Evolutionary conservation across 805 yeast species (phyloP).

Genomic region (Zygotorulaspora sp.): DNA sequence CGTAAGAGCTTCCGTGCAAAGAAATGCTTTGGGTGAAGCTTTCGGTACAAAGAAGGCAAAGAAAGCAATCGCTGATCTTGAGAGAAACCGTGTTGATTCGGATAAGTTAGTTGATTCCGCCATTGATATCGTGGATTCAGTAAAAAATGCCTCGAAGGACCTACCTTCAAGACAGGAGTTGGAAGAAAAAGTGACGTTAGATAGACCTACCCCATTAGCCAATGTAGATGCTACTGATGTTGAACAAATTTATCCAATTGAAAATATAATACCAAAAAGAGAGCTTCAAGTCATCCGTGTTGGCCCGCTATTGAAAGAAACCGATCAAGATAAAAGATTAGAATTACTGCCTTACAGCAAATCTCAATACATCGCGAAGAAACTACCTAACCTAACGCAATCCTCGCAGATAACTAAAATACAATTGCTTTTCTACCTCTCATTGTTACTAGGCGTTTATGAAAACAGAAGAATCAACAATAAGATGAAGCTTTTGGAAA

Average conservation of each 20-base stretch:
- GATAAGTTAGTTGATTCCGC: constrained; percentile 71
- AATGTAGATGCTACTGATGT: constrained; percentile 75
- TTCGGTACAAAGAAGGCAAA: constrained; percentile 97
- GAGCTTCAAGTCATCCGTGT: constrained; percentile 65
- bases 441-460: constrained; percentile 76
- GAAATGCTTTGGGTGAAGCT: constrained; percentile 87
- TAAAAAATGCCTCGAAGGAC: constrained; percentile 60
- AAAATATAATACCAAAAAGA: constrained; percentile 60
- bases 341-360: constrained; percentile 59
- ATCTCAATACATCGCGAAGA: constrained; percentile 52
- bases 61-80: constrained; percentile 76
- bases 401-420: constrained; percentile 51
- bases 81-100: constrained; percentile 81
- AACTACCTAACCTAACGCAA: constrained; percentile 39
- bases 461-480: constrained; percentile 62
- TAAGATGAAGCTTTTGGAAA: constrained; percentile 53
- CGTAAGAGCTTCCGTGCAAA: constrained; percentile 48
- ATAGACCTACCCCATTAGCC: constrained; percentile 80
- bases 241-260: constrained; percentile 75
- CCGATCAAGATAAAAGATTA: constrained; percentile 45
- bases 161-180: constrained; percentile 71
- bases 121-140: constrained; percentile 75
- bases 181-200: constrained; percentile 50
- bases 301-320: constrained; percentile 53
- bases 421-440: constrained; percentile 73